These are phyloP conservation scores for Kalmusia sp. DNA, from an alignment of 2,329 filamentous ascomycete species.

Conservation along the genomic window DNA sequence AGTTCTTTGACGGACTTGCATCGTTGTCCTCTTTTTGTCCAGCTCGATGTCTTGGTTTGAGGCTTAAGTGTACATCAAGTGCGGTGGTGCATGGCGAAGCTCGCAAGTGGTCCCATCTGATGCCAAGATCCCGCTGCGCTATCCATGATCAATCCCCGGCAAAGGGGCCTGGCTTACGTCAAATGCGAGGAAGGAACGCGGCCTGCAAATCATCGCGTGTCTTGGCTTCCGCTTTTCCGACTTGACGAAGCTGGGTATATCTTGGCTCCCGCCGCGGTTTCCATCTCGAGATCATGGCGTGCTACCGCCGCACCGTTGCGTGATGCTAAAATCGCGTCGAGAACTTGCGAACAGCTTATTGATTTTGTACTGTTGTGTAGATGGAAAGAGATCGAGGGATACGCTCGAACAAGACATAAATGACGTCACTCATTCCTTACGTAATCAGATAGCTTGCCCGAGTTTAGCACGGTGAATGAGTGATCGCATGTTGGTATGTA, in stretches of 20 bases:
- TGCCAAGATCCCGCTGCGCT: slow-evolving; percentile 34
- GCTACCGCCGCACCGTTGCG: not conserved
- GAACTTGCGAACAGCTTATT: not conserved
- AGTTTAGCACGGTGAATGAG: too few species aligned
- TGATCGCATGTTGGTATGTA: too few species aligned
- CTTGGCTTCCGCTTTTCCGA: slow-evolving; percentile 31
- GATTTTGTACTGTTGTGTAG: too few species aligned
- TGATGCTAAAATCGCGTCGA: too few species aligned
- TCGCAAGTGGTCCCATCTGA: slow-evolving; percentile 9
- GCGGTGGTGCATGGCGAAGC: slow-evolving; percentile 4
- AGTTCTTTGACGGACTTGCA: not conserved
- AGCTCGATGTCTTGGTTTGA: not conserved
- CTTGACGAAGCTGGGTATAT: slow-evolving; percentile 31
- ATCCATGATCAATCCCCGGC: slow-evolving; percentile 22
- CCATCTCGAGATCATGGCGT: slow-evolving; percentile 18
- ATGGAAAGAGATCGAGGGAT: too few species aligned
- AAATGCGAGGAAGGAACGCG: slow-evolving; percentile 9
- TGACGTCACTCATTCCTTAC: too few species aligned
- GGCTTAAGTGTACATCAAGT: not conserved
- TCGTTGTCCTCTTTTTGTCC: not conserved
- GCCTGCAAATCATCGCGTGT: slow-evolving; percentile 25
- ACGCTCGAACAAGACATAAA: too few species aligned
- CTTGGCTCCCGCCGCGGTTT: slow-evolving; percentile 29
- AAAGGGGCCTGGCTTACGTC: slow-evolving; percentile 38
- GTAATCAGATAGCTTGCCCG: too few species aligned